Evolutionary conservation across 169 alveolate species (phyloP), one percentile per base, ranked within the genome.

Genomic region (Sarcocystis neurona): DNA sequence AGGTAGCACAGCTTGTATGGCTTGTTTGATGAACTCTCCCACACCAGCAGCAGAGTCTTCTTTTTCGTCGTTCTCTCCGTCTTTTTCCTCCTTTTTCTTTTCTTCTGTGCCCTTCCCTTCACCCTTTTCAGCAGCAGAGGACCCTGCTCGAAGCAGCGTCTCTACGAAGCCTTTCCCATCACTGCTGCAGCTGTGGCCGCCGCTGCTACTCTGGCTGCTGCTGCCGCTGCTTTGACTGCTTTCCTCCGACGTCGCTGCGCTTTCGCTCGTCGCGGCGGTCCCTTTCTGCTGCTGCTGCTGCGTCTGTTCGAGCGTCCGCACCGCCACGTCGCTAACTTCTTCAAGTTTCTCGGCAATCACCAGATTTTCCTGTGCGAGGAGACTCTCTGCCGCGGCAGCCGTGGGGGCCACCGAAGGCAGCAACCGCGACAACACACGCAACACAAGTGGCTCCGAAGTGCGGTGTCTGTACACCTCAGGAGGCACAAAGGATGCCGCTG

Each of bases 401-500:
- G 82, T 72, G 12, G 82, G 82, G 39, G 82, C 82, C 82, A 72
- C 82, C 1, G 82, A 72, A 12, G 82, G 56, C 53, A 72, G 2
- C 82, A 72, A 2, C 47, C 82, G 82, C 58, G 82, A 72, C 50
- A 30, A 48, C 18, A 72, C 2, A 32, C 82, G 82, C 56, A 53
- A 39, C n/a, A 30, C 82, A 32, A 72, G 34, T 5, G 82, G 41
- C 53, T 72, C 82, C 6, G 82, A 72, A 3, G 82, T 72, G 82
- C 82, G 82, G 56, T 72, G 82, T 72, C 82, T 72, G 56, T 72
- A 72, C 82, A 72, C 82, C 37, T 43, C 41, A 72, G 82, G 82
- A 72, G 47, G 48, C 27, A 72, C 82, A 37, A 72, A 72, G 32
- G 58, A 48, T 23, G 58, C 82, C 1, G 82, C 8, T n/a, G n/a